Conservation (phyloP, 75 land plant species). For the Gnetum montanum region DNA sequence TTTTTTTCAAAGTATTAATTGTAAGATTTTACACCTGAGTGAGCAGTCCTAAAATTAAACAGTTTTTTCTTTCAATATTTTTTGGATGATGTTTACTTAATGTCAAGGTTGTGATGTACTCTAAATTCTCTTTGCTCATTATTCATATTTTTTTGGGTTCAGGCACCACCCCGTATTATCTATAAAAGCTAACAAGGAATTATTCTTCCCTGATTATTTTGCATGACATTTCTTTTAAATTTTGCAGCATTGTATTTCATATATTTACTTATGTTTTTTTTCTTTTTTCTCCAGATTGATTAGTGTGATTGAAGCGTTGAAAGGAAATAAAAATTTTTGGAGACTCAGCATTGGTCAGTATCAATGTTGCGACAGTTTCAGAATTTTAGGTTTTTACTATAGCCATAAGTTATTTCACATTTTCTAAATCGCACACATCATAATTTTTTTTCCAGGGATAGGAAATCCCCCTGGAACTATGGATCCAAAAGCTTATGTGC, state of each 20-base stretch:
- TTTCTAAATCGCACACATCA: background rate
- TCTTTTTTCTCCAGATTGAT: slow-evolving; percentile 42
- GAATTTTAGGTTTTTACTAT: background rate
- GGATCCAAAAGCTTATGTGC: slow-evolving; percentile 90
- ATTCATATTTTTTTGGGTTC: no score
- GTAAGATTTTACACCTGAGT: no score
- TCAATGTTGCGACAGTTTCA: background rate
- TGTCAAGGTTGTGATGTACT: no score
- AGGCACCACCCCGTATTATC: no score
- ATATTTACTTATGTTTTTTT: background rate
- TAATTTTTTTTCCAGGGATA: slow-evolving; percentile 47
- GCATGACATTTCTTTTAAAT: background rate
- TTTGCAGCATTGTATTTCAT: background rate
- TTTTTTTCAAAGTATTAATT: no score
- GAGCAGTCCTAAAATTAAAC: no score
- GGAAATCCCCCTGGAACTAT: slow-evolving; percentile 88
- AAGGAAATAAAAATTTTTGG: slow-evolving; percentile 60
- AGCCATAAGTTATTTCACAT: background rate
- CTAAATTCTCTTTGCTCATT: no score
- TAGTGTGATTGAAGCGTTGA: slow-evolving; percentile 68
- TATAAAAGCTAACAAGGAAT: background rate
- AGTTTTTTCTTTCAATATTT: no score
- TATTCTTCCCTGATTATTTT: background rate
- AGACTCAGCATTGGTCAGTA: slow-evolving; percentile 80
- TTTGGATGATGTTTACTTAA: no score